phyloP scores from a whole-genome alignment of 768 basidiomycete species.

The Lepiota venenata region DNA sequence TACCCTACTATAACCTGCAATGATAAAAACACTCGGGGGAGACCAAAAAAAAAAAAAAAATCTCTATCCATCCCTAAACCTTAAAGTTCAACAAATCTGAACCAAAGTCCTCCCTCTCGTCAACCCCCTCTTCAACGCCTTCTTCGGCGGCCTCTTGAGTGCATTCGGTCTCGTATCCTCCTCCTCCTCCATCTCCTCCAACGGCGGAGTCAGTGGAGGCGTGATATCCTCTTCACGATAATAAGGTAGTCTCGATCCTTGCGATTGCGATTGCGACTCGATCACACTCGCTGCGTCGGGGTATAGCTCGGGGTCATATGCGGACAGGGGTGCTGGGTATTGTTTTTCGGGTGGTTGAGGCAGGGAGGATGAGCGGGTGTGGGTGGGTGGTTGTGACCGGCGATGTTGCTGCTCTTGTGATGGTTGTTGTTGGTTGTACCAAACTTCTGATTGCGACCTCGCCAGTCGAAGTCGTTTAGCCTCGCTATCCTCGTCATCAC shows the following conservation, averaged over 20 bases:
- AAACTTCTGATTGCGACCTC: conserved; percentile 8
- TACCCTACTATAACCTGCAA: no score
- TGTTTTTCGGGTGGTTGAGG: conserved; percentile 24
- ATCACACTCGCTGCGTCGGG: conserved; percentile 32
- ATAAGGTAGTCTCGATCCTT: conserved; percentile 3
- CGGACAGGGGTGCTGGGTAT: conserved; percentile 32
- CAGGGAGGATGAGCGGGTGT: neutral
- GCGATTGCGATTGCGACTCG: conserved; percentile 18
- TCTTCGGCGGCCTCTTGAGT: conserved; percentile 15
- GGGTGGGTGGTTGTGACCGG: neutral
- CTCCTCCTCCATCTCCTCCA: conserved; percentile 11
- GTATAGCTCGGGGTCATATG: conserved; percentile 33
- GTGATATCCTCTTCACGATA: conserved; percentile 3
- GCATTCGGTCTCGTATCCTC: conserved; percentile 11
- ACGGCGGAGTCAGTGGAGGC: neutral
- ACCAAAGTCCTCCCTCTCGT: conserved; percentile 29
- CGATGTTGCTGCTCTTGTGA: neutral
- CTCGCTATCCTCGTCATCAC: neutral
- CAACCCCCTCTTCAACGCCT: conserved; percentile 21
- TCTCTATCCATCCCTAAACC: no score
- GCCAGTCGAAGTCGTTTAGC: conserved; percentile 9
- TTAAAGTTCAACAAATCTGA: conserved; percentile 20
- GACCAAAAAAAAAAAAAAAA: no score
- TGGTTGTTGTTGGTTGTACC: conserved; percentile 3
- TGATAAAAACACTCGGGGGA: no score